Base-by-base conservation (phyloP, 1,284 basidiomycete genomes). In the Austroboletus niveus region DNA sequence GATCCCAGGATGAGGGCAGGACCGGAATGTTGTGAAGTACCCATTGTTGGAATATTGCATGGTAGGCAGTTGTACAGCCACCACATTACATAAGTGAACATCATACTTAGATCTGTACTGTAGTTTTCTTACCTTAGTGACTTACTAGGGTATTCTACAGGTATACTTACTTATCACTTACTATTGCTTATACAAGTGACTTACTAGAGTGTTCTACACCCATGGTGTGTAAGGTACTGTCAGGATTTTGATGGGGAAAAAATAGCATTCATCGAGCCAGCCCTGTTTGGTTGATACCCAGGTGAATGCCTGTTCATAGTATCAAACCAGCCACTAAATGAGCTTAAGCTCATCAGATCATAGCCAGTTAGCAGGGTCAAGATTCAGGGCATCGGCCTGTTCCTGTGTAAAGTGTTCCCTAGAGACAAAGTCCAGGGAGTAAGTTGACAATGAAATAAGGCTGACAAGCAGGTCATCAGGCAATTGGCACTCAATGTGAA, bases 201-300 rank as follows among this genome's bases (percentile, higher is more conserved):
- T n/a, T n/a, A n/a, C n/a, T n/a, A n/a, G n/a, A n/a, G n/a, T n/a
- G n/a, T n/a, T n/a, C n/a, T n/a, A n/a, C n/a, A 58, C 46, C 62
- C 65, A 70, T 74, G 61, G 2, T 49, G 17, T 20, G 68, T 0
- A 48, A 50, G 17, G 17, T 0, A 64, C 32, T 0, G 47, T 60
- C 0, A 62, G 54, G 3, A 67, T 55, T 1, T 52, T 51, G 29
- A 61, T 45, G 0, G 59, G 57, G 0, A 53, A 53, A 32, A 63
- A 62, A 11, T 54, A 57, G 0, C 42, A 12, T 14, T 60, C 45
- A 7, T 8, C 8, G 39, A 31, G 69, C 50, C 2, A 72, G 48
- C 29, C 66, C 20, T 62, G 50, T 61, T 52, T 0, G 60, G 60
- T 58, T 55, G 61, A 0, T 17, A 17, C 1, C 17, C 1, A 17